Conservation (phyloP, 768 basidiomycete genomes). For the Postia placenta region DNA sequence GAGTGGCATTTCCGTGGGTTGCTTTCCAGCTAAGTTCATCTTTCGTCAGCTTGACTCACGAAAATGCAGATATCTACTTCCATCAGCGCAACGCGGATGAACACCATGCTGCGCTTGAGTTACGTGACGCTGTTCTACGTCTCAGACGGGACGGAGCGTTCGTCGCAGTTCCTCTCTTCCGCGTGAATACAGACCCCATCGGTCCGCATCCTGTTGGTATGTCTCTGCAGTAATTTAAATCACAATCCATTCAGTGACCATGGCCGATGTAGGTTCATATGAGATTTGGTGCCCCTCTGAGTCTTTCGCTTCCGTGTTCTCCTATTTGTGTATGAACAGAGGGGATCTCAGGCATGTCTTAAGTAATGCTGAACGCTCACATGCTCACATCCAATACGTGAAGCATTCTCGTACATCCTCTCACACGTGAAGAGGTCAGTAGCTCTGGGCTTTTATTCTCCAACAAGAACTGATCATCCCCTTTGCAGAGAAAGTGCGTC, state of each 20-base stretch:
- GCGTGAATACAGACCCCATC: conserved; percentile 62
- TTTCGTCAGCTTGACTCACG: background rate
- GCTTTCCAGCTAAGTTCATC: background rate
- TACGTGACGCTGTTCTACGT: conserved; percentile 66
- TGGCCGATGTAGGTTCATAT: conserved; percentile 52
- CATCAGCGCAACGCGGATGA: conserved; percentile 59
- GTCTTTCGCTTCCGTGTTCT: conserved; percentile 71
- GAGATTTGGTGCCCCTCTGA: conserved; percentile 78
- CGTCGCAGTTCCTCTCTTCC: conserved; percentile 69
- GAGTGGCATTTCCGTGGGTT: conserved; percentile 16
- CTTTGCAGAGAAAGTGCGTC: conserved; percentile 44
- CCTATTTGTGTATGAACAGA: conserved; percentile 64
- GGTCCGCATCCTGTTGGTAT: conserved; percentile 75
- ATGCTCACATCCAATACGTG: too few species aligned
- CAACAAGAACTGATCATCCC: too few species aligned
- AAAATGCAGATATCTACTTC: conserved; percentile 71
- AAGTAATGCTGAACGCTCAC: too few species aligned
- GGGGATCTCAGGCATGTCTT: conserved; percentile 50
- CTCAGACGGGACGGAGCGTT: conserved; percentile 73
- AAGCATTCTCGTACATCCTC: conserved; percentile 70
- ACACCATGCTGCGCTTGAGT: conserved; percentile 56
- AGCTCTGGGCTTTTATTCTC: background rate
- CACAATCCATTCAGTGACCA: background rate
- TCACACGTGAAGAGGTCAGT: conserved; percentile 65
- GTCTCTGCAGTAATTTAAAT: conserved; percentile 16